Evolutionary conservation across 805 yeast species (phyloP).

Genomic region (Nakazawaea ishiwadae): DNA sequence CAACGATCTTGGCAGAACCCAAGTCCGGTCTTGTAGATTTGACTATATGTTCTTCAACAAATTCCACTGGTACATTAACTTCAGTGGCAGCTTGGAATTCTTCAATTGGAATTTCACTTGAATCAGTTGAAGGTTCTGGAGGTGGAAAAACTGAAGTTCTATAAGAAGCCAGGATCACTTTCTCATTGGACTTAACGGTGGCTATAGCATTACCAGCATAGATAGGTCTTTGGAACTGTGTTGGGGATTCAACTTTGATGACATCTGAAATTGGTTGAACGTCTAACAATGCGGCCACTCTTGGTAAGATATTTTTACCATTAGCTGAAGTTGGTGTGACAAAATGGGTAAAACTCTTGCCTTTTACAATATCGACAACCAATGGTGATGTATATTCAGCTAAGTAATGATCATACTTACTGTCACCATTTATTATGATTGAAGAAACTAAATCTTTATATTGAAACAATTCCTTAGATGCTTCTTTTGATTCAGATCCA

Average conservation of each 20-base stretch:
- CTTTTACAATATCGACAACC: conserved; percentile 39
- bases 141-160: conserved; percentile 79
- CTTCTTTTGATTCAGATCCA: conserved; percentile 56
- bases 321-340: conserved; percentile 79
- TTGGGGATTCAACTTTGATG: conserved; percentile 55
- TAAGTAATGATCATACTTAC: conserved; percentile 59
- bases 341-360: conserved; percentile 55
- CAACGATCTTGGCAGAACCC: conserved; percentile 74
- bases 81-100: conserved; percentile 36
- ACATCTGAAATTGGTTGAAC: conserved; percentile 87
- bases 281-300: conserved; percentile 81
- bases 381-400: conserved; percentile 84
- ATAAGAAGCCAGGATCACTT: conserved; percentile 64
- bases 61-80: conserved; percentile 40
- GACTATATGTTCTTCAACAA: conserved; percentile 72
- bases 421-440: conserved; percentile 54
- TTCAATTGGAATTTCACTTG: conserved; percentile 38
- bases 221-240: conserved; percentile 86
- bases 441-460: conserved; percentile 44
- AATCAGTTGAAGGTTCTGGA: conserved; percentile 28
- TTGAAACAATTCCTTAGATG: conserved; percentile 46
- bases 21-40: conserved; percentile 88
- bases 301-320: conserved; percentile 83
- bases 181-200: conserved; percentile 70
- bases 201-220: conserved; percentile 93